phyloP scores from a whole-genome alignment of 2,329 filamentous ascomycete species.

The Apiospora phragmitis region DNA sequence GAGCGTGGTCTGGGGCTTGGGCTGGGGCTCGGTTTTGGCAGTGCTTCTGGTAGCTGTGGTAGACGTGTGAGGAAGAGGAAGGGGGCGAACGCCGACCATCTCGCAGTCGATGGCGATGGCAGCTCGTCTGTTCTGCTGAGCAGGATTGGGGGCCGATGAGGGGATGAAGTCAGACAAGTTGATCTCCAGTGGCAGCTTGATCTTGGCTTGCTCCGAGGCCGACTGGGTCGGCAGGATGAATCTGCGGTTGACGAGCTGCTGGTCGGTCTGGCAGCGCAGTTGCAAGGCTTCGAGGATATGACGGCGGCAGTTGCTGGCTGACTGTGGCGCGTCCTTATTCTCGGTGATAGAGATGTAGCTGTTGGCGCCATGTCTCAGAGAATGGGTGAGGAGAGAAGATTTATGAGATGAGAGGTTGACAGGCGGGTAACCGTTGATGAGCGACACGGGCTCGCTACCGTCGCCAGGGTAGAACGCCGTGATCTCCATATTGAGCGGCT shows the following conservation, averaged over 20 bases:
- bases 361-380: not conserved
- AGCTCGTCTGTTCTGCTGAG: slow-evolving; percentile 19
- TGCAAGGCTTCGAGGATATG: not conserved
- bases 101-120: slow-evolving; percentile 49
- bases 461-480: not conserved
- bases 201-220: not conserved
- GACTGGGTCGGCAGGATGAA: not conserved
- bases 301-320: not conserved
- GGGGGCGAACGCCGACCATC: slow-evolving; percentile 40
- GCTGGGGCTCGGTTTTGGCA: too few species aligned
- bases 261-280: not conserved
- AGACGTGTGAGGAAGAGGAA: too few species aligned
- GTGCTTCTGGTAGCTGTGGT: too few species aligned
- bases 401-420: not conserved
- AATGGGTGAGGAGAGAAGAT: not conserved
- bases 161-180: not conserved
- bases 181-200: slow-evolving; percentile 11
- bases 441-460: not conserved
- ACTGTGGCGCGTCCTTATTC: not conserved
- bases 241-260: not conserved
- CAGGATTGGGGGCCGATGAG: not conserved
- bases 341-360: not conserved
- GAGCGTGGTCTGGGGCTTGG: not conserved
- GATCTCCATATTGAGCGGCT: not conserved
- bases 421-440: not conserved